Conservation (phyloP, 164 flowering plant species). For the Liriodendron chinense region DNA sequence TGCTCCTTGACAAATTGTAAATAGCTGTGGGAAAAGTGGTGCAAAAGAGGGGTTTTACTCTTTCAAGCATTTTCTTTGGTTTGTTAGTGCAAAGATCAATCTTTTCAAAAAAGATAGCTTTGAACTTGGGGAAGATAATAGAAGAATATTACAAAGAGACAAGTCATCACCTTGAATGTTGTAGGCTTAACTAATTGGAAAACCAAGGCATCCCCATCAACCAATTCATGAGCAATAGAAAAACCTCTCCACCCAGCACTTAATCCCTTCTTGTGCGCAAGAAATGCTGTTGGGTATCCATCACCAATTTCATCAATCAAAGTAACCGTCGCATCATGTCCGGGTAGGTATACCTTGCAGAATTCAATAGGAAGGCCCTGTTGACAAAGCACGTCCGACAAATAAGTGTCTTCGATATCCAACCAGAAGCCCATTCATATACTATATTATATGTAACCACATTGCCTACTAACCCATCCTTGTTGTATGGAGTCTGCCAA, state of each 20-base stretch:
- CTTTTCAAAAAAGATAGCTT: neutral
- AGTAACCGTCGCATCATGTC: constrained; percentile 19
- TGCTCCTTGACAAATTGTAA: neutral
- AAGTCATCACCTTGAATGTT: constrained; percentile 51
- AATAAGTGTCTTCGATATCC: neutral
- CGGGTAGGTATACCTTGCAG: constrained; percentile 34
- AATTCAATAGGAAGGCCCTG: constrained; percentile 60
- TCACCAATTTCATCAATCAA: constrained; percentile 26
- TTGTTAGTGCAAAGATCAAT: neutral
- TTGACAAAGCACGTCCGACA: neutral
- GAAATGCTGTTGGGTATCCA: constrained; percentile 34
- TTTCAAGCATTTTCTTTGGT: no score
- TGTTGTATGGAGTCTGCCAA: no score
- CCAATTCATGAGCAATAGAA: constrained; percentile 58
- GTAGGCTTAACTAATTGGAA: constrained; percentile 53
- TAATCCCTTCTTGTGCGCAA: constrained; percentile 55
- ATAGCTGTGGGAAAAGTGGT: neutral
- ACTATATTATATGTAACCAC: no score
- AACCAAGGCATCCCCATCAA: constrained; percentile 76
- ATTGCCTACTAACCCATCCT: no score
- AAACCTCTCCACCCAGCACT: constrained; percentile 86
- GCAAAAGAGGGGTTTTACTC: no score
- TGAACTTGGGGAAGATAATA: neutral
- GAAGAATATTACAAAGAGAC: neutral
- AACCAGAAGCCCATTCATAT: no score